phyloP scores from a whole-genome alignment of 495 filamentous ascomycete species.

The Cenococcum geophilum region DNA sequence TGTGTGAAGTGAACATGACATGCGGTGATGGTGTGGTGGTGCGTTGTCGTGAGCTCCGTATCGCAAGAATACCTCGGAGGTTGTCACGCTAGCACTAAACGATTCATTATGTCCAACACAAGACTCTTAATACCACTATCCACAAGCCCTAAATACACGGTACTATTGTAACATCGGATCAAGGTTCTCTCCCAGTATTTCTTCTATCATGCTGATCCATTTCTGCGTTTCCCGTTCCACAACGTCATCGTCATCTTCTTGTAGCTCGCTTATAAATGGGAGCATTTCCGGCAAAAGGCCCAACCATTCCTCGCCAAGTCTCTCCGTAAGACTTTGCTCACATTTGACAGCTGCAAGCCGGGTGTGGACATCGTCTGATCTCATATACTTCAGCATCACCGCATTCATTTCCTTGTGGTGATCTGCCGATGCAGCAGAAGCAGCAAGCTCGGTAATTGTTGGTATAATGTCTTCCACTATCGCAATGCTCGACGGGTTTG shows the following conservation, averaged over 20 bases:
- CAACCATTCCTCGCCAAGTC: conserved; percentile 88
- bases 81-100: too few relatives aligned
- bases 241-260: conserved; percentile 90
- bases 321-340: conserved; percentile 67
- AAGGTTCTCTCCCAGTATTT: conserved; percentile 76
- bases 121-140: too few relatives aligned
- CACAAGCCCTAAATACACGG: background rate
- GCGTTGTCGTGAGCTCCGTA: too few relatives aligned
- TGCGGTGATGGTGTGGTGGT: background rate
- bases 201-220: conserved; percentile 85
- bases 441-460: conserved; percentile 71
- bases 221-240: conserved; percentile 82
- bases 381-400: conserved; percentile 65
- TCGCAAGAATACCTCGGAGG: background rate
- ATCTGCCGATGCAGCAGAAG: conserved; percentile 64
- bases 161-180: conserved; percentile 41
- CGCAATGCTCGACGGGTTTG: conserved; percentile 42
- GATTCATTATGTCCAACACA: too few relatives aligned
- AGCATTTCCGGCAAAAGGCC: conserved; percentile 86
- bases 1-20: conserved; percentile 6
- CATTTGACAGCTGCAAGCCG: conserved; percentile 73
- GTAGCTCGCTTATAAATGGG: conserved; percentile 84
- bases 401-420: conserved; percentile 84
- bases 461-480: conserved; percentile 41
- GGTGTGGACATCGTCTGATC: conserved; percentile 58